These are phyloP conservation scores for Salvia splendens DNA, from an alignment of 257 asterid genomes.

Conservation along the genomic window DNA sequence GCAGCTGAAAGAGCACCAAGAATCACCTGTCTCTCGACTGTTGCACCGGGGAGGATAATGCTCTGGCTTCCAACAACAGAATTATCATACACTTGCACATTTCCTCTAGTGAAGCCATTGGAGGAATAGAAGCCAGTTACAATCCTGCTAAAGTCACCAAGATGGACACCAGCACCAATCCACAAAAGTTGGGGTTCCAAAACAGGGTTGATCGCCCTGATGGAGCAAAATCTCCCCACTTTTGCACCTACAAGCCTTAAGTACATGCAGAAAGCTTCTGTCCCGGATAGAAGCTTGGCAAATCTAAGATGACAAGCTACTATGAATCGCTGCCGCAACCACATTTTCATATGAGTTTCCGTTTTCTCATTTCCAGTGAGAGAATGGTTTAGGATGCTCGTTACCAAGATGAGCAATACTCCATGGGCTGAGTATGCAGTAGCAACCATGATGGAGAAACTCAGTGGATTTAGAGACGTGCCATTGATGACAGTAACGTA, in stretches of 20 bases:
- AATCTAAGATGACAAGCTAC: constrained; percentile 71
- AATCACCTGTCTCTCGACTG: constrained; percentile 61
- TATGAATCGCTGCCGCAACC: constrained; percentile 63
- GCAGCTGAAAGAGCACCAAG: constrained; percentile 86
- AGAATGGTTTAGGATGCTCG: constrained; percentile 36
- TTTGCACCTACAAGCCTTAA: constrained; percentile 68
- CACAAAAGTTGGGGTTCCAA: constrained; percentile 57
- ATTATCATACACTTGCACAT: constrained; percentile 60
- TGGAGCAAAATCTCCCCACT: constrained; percentile 72
- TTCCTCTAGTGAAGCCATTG: constrained; percentile 47
- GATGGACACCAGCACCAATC: constrained; percentile 71
- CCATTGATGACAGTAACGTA: constrained; percentile 42
- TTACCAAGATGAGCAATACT: constrained; percentile 48
- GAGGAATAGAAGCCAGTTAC: constrained; percentile 64
- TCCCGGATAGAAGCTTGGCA: constrained; percentile 82
- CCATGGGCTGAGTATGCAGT: constrained; percentile 68
- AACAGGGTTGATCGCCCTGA: constrained; percentile 76
- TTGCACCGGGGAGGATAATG: constrained; percentile 69
- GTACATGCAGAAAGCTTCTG: constrained; percentile 81
- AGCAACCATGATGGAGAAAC: constrained; percentile 51
- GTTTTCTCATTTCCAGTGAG: constrained; percentile 37
- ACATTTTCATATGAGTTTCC: constrained; percentile 37
- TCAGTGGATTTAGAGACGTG: constrained; percentile 37
- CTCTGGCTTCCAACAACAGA: constrained; percentile 85
- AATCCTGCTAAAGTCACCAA: constrained; percentile 83